phyloP scores from a whole-genome alignment of 1,139 yeast genomes.

The Blastobotrys aristatus region DNA sequence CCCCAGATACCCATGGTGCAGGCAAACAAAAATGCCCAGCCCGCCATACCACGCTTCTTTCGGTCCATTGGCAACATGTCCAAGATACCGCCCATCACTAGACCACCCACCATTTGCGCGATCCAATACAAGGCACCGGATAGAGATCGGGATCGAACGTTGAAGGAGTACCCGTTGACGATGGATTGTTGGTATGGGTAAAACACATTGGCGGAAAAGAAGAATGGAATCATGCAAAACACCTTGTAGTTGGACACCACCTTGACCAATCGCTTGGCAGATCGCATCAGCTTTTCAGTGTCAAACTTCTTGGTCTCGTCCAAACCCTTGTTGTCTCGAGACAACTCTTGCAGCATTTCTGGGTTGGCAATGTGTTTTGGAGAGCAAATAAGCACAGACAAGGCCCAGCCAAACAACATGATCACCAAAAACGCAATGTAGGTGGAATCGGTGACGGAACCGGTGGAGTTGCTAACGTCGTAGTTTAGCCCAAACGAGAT shows the following conservation, averaged over 20 bases:
- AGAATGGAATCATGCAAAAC: constrained; percentile 48
- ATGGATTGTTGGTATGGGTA: constrained; percentile 57
- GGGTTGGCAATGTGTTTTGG: constrained; percentile 16
- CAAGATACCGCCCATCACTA: constrained; percentile 42
- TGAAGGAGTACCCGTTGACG: constrained; percentile 50
- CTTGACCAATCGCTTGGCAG: constrained; percentile 13
- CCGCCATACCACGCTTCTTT: constrained; percentile 44
- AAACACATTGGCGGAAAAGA: constrained; percentile 56
- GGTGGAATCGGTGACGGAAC: constrained; percentile 23
- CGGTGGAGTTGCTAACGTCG: constrained; percentile 15
- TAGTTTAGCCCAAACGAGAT: constrained; percentile 25
- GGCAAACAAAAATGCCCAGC: constrained; percentile 44
- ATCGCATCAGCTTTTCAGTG: constrained; percentile 11
- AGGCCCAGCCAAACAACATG: constrained; percentile 25
- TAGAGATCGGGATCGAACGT: constrained; percentile 52
- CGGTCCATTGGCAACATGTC: constrained; percentile 42
- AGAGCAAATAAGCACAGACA: constrained; percentile 18
- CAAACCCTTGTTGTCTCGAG: constrained; percentile 15
- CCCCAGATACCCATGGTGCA: constrained; percentile 51
- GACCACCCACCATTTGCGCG: constrained; percentile 54
- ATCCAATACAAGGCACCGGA: constrained; percentile 57
- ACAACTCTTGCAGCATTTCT: constrained; percentile 15
- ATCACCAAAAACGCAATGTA: constrained; percentile 25
- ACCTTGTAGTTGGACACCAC: constrained; percentile 20
- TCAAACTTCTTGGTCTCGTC: constrained; percentile 13